These are phyloP conservation scores for Phytopythium sindhum DNA, from an alignment of 352 stramenopile species.

Conservation along the genomic window DNA sequence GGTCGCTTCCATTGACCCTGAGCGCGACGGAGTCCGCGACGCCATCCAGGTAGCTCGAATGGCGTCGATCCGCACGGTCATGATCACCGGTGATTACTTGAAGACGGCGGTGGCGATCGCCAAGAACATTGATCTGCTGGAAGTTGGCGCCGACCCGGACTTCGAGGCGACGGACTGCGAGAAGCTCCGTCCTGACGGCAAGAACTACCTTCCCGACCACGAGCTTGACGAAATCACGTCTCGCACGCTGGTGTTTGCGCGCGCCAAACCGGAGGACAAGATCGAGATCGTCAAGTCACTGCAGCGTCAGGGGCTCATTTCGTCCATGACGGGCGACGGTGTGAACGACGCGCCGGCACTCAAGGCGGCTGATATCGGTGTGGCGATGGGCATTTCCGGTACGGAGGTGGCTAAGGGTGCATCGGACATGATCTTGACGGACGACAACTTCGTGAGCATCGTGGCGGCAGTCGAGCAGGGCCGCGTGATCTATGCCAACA, in stretches of 20 bases:
- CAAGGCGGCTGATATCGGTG: conserved; percentile 94
- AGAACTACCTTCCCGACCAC: conserved; percentile 54
- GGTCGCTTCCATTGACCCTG: conserved; percentile 76
- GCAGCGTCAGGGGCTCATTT: conserved; percentile 83
- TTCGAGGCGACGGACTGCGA: conserved; percentile 76
- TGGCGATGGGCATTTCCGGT: conserved; percentile 97
- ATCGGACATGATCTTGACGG: conserved; percentile 97
- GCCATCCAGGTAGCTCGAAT: conserved; percentile 29
- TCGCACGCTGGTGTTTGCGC: conserved; percentile 90
- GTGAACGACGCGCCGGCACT: no score
- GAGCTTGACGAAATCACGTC: conserved; percentile 89
- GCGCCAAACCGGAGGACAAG: conserved; percentile 95
- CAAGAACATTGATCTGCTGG: conserved; percentile 79
- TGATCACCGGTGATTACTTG: conserved; percentile 91
- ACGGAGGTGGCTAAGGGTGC: conserved; percentile 98
- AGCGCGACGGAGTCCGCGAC: conserved; percentile 31
- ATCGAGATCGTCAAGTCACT: conserved; percentile 95
- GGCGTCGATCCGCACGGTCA: conserved; percentile 51
- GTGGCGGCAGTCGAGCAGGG: conserved; percentile 95
- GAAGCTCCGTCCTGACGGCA: conserved; percentile 38
- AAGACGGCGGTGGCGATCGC: conserved; percentile 91
- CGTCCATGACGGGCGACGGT: no score
- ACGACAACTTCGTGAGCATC: conserved; percentile 99
- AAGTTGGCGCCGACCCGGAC: conserved; percentile 33
- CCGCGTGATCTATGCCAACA: conserved; percentile 97